Evolutionary conservation across 2,329 filamentous ascomycete genomes (phyloP).

Genomic region (Aaosphaeria pasadenensis): DNA sequence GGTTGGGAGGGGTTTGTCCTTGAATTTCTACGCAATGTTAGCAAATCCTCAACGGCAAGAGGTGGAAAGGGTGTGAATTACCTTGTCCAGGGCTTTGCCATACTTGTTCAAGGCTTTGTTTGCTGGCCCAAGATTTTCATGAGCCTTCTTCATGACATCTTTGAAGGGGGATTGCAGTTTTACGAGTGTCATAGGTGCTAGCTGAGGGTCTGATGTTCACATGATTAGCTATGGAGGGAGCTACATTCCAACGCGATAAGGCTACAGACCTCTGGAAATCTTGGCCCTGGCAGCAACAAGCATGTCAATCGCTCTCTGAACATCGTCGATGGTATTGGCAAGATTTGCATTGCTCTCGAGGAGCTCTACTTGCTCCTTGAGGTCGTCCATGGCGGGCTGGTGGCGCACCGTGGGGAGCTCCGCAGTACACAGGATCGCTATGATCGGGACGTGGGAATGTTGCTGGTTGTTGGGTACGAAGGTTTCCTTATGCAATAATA

Average conservation of each 20-base stretch:
- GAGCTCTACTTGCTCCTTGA: constrained; percentile 72
- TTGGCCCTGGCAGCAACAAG: constrained; percentile 70
- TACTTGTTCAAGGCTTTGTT: constrained; percentile 81
- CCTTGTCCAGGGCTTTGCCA: constrained; percentile 80
- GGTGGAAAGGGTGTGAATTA: constrained; percentile 33
- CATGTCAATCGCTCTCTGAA: constrained; percentile 78
- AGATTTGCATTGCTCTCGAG: constrained; percentile 69
- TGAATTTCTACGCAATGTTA: constrained; percentile 50
- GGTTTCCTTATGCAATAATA: too few relatives aligned
- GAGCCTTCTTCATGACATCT: constrained; percentile 74
- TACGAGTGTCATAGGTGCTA: constrained; percentile 70
- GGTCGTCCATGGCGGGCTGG: constrained; percentile 52
- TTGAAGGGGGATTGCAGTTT: constrained; percentile 86
- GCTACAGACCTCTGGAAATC: constrained; percentile 59
- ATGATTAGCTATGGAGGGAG: constrained; percentile 11
- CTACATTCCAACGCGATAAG: constrained; percentile 6
- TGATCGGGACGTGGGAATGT: too few relatives aligned
- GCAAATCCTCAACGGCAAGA: not conserved
- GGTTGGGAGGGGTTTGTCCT: constrained; percentile 65
- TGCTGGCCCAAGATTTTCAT: constrained; percentile 76
- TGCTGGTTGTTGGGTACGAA: too few relatives aligned
- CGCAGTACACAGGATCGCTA: not conserved
- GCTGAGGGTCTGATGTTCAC: constrained; percentile 58
- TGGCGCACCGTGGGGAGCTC: constrained; percentile 5
- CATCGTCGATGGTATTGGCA: constrained; percentile 69